A percentile compares a stretch with the other conserved stretches of the same genome.
phyloP scores from a whole-genome alignment of 2,329 filamentous ascomycete species.

The Berkeleyomyces rouxiae region DNA sequence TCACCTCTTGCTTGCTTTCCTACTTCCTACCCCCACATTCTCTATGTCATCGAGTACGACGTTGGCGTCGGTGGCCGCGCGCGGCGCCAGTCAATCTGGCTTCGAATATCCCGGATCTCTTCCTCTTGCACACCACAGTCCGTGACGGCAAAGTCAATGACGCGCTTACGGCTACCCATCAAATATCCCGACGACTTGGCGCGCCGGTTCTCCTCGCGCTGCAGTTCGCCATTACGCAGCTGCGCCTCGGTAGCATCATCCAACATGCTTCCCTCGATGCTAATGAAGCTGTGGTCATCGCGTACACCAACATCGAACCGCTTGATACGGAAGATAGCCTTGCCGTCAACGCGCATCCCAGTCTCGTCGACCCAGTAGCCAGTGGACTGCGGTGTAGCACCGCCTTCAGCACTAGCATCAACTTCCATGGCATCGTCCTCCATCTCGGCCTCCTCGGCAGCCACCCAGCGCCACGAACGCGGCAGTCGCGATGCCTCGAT shows the following conservation, averaged over 20 bases:
- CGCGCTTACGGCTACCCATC: constrained; percentile 1
- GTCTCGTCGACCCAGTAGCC: constrained; percentile 62
- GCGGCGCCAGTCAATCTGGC: constrained; percentile 12
- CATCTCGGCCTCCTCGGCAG: constrained; percentile 31
- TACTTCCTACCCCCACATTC: background rate
- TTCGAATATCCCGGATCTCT: constrained; percentile 11
- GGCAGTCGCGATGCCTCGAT: constrained; percentile 67
- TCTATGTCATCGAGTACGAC: constrained; percentile 11
- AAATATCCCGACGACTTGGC: constrained; percentile 7
- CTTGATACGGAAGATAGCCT: constrained; percentile 60
- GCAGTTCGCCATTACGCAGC: constrained; percentile 29
- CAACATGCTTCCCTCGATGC: constrained; percentile 78
- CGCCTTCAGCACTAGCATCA: constrained; percentile 31
- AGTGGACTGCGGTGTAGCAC: background rate
- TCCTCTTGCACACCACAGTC: constrained; percentile 10
- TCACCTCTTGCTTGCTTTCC: background rate
- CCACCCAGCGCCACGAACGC: constrained; percentile 62
- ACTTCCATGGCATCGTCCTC: constrained; percentile 31
- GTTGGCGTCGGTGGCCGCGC: constrained; percentile 11
- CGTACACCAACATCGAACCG: constrained; percentile 71
- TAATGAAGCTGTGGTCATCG: constrained; percentile 62
- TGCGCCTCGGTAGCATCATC: constrained; percentile 46
- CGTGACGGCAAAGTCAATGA: constrained; percentile 11
- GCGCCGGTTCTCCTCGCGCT: constrained; percentile 7
- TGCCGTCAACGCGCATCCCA: constrained; percentile 53